Evolutionary conservation across 768 basidiomycete species (phyloP).

Genomic region (Lactarius quietus): DNA sequence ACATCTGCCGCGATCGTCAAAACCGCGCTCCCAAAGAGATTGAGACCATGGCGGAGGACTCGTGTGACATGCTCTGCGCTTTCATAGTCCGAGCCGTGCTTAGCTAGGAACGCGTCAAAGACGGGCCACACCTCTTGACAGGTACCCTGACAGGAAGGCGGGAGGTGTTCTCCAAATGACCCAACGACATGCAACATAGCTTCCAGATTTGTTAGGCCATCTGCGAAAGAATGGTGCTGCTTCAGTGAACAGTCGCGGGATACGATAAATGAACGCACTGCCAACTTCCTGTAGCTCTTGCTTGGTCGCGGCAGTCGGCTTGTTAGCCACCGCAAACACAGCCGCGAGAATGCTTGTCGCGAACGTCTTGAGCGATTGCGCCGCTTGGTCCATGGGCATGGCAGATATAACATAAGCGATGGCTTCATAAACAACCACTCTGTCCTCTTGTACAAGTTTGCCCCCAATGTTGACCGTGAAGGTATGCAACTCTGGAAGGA

Average conservation of each 20-base stretch:
- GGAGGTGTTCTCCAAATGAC: constrained; percentile 79
- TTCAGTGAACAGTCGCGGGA: constrained; percentile 13
- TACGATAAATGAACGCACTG: constrained; percentile 46
- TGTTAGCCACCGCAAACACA: constrained; percentile 61
- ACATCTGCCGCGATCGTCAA: constrained; percentile 67
- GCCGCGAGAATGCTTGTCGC: constrained; percentile 77
- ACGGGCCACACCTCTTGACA: constrained; percentile 79
- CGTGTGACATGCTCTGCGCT: constrained; percentile 82
- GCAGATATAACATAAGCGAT: constrained; percentile 93
- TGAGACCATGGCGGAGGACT: constrained; percentile 78
- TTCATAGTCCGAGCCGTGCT: constrained; percentile 71
- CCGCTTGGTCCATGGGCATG: constrained; percentile 88
- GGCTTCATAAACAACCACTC: constrained; percentile 90
- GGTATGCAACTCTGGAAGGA: constrained; percentile 85
- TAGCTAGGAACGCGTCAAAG: constrained; percentile 74
- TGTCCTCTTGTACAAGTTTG: constrained; percentile 82
- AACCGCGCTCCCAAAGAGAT: constrained; percentile 68
- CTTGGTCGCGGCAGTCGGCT: constrained; percentile 55
- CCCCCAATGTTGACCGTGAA: constrained; percentile 79
- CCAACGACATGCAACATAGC: constrained; percentile 84
- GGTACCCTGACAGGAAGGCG: constrained; percentile 71
- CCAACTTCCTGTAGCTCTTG: constrained; percentile 65
- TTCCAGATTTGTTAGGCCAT: constrained; percentile 88
- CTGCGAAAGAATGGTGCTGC: constrained; percentile 38
- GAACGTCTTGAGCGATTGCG: constrained; percentile 83